Evolutionary conservation across 2,329 filamentous ascomycete genomes (phyloP).

Genomic region (Epicoccum nigrum): DNA sequence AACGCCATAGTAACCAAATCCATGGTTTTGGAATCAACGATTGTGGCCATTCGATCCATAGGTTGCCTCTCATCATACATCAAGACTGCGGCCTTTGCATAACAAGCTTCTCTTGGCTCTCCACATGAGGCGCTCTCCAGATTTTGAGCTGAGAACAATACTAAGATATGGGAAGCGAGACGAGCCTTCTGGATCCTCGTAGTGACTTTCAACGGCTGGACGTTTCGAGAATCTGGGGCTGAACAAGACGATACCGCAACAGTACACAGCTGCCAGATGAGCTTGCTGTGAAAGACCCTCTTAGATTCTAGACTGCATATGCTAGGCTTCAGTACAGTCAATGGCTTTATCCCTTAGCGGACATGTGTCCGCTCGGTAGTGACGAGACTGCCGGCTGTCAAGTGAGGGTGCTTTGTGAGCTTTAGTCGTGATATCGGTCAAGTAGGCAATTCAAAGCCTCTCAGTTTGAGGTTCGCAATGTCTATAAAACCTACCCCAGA

Average conservation of each 20-base stretch:
- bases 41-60: no score
- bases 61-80: background rate
- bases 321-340: background rate
- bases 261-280: background rate
- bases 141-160: background rate
- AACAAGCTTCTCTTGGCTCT: background rate
- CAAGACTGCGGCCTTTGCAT: background rate
- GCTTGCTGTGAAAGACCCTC: background rate
- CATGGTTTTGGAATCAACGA: no score
- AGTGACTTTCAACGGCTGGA: background rate
- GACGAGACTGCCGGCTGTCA: no score
- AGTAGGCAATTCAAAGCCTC: background rate
- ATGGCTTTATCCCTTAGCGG: background rate
- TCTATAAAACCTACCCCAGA: constrained; percentile 6
- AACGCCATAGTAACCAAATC: no score
- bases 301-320: background rate
- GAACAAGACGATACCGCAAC: background rate
- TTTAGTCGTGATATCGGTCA: background rate
- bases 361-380: background rate
- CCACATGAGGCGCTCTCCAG: background rate
- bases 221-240: background rate
- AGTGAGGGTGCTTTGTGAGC: no score
- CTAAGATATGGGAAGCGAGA: background rate
- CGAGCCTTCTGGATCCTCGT: background rate
- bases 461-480: background rate